Conservation (phyloP, 495 filamentous ascomycete species). For the Melanomma pulvis-pyrius region DNA sequence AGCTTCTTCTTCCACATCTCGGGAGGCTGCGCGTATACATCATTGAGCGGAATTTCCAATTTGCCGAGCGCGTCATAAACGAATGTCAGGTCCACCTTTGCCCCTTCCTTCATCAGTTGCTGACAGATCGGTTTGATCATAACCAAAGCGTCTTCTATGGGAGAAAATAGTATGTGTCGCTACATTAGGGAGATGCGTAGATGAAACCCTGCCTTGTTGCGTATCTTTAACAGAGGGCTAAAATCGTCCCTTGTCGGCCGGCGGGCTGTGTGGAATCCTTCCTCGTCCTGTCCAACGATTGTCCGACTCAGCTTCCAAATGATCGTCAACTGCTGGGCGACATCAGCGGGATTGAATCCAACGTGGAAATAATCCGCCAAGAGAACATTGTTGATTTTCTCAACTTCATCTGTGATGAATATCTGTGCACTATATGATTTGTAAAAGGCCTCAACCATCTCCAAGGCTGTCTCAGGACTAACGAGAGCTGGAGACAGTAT, state of each 20-base stretch:
- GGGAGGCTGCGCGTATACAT: neutral
- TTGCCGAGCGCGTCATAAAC: neutral
- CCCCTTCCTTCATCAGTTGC: neutral
- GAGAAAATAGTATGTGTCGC: neutral
- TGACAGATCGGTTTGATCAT: neutral
- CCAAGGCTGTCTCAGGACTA: neutral
- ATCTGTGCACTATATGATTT: neutral
- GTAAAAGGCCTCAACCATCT: slow-evolving; percentile 8
- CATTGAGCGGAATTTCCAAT: neutral
- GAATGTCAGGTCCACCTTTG: neutral
- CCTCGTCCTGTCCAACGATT: neutral
- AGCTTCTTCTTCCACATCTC: neutral
- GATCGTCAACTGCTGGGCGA: neutral
- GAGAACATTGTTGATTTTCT: neutral
- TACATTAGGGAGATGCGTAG: neutral
- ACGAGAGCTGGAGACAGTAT: neutral
- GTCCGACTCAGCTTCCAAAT: neutral
- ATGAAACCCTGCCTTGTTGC: neutral
- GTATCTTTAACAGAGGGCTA: neutral
- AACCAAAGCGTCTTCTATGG: neutral
- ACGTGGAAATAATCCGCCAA: neutral
- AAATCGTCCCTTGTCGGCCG: neutral
- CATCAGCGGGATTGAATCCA: neutral
- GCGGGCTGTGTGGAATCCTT: neutral
- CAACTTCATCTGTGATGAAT: neutral